These are phyloP conservation scores for Rhizopogon vesiculosus DNA, from an alignment of 768 basidiomycete species.

Conservation along the genomic window DNA sequence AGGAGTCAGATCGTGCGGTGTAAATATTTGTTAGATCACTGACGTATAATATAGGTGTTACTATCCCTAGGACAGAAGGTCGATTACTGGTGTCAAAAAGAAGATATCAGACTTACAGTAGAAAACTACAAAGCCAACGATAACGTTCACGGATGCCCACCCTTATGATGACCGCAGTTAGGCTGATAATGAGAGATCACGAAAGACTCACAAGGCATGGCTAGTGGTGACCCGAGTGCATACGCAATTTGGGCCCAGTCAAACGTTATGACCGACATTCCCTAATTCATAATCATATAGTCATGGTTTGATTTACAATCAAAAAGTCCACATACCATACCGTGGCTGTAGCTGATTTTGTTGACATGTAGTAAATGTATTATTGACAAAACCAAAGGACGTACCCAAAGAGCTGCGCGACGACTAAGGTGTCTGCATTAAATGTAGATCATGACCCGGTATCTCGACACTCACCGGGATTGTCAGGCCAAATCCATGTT, in stretches of 20 bases:
- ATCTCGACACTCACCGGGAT: constrained; percentile 35
- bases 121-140: constrained; percentile 63
- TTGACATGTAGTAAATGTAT: neutral
- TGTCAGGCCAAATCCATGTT: constrained; percentile 46
- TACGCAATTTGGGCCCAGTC: constrained; percentile 70
- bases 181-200: neutral
- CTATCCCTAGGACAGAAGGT: constrained; percentile 19
- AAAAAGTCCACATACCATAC: constrained; percentile 32
- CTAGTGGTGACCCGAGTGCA: constrained; percentile 46
- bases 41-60: constrained; percentile 37
- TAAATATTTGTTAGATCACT: constrained; percentile 42
- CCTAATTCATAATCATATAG: constrained; percentile 17
- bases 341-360: constrained; percentile 31
- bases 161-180: constrained; percentile 22
- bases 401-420: constrained; percentile 47
- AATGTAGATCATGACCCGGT: constrained; percentile 15
- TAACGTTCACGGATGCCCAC: constrained; percentile 79
- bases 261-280: constrained; percentile 74
- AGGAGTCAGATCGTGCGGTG: neutral
- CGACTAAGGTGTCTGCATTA: constrained; percentile 20
- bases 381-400: neutral
- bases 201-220: constrained; percentile 50
- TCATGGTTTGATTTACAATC: neutral
- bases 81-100: neutral
- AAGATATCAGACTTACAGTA: constrained; percentile 42